Evolutionary conservation across 2,329 filamentous ascomycete species (phyloP), one percentile per base, ranked within the genome.

Genomic region (Sporothrix brunneoviolacea): DNA sequence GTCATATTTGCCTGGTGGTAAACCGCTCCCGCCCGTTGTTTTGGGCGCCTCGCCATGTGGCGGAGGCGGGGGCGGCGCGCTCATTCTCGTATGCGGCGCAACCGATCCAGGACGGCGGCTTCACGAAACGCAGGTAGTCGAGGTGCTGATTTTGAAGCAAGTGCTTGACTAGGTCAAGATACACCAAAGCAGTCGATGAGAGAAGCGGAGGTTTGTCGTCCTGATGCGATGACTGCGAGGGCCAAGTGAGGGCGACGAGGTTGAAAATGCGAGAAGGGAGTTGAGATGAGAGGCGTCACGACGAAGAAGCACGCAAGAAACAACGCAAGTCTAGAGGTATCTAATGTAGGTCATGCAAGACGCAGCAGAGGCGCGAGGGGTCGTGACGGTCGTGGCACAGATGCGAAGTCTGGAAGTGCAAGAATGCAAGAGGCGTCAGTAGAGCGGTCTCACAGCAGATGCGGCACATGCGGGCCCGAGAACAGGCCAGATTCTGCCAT

Each of bases 1-100:
- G 72, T 97, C 91, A 69, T 95, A 97, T 65, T 93, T 94, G 50
- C 91, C 91, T 1, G 86, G 77, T 3, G 91, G 91, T 42, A 96
- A 73, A 10, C 67, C 64, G 49, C 69, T 67, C n/a, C 66, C 64
- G 48, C 69, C 66, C 46, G 80, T 76, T 18, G 79, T 80, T 65
- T 84, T 84, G 44, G 88, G 86, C 58, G 82, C 84, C 63, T 82
- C 77, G 68, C 90, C 89, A 70, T 95, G 90, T 64, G 90, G 90
- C 58, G 87, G 88, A 58, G 88, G 89, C 57, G 90, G 90, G 55
- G 90, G 90, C 57, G 85, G 85, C 59, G 79, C 70, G 66, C 69
- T 76, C 70, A 76, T 77, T 24, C 36, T 56, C 38, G 33, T 49
- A 51, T 60, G 55, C 45, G 55, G 56, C 36, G 54, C 48, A 59